phyloP scores from a whole-genome alignment of 1,139 yeast genomes.

The Pichia norvegensis region DNA sequence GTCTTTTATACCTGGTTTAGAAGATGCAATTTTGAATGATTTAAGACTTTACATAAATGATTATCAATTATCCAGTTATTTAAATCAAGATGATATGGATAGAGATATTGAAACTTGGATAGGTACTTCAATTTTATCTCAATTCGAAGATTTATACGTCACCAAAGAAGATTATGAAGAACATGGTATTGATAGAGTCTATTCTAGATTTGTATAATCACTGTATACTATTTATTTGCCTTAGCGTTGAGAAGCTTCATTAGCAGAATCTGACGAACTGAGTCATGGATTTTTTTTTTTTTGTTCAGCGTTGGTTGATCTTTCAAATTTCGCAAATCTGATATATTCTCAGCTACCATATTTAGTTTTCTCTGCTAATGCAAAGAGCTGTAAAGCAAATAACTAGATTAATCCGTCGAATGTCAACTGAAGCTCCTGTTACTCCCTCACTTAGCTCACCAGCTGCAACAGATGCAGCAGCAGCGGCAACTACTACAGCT shows the following conservation, averaged over 20 bases:
- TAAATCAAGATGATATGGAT: conserved; percentile 36
- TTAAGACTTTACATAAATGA: conserved; percentile 46
- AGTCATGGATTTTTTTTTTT: not conserved
- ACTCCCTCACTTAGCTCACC: conserved; percentile 4
- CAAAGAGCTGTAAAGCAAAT: not conserved
- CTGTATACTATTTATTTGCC: not conserved
- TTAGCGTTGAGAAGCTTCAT: too few species aligned
- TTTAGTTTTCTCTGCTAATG: not conserved
- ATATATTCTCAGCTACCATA: not conserved
- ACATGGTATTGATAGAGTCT: conserved; percentile 42
- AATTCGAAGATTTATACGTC: conserved; percentile 43
- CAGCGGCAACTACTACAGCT: not conserved
- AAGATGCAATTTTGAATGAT: conserved; percentile 55
- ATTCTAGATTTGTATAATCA: conserved; percentile 12
- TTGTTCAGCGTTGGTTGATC: not conserved
- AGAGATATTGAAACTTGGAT: conserved; percentile 55
- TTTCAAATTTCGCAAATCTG: not conserved
- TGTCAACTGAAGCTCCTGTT: conserved; percentile 5
- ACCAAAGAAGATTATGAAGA: conserved; percentile 53
- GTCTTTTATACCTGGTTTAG: conserved; percentile 52
- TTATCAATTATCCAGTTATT: conserved; percentile 33
- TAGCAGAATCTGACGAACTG: too few species aligned
- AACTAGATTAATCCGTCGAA: not conserved
- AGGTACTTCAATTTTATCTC: conserved; percentile 59
- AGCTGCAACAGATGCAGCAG: not conserved